Conservation (phyloP, 768 basidiomycete genomes). For the Leucocoprinus birnbaumii region DNA sequence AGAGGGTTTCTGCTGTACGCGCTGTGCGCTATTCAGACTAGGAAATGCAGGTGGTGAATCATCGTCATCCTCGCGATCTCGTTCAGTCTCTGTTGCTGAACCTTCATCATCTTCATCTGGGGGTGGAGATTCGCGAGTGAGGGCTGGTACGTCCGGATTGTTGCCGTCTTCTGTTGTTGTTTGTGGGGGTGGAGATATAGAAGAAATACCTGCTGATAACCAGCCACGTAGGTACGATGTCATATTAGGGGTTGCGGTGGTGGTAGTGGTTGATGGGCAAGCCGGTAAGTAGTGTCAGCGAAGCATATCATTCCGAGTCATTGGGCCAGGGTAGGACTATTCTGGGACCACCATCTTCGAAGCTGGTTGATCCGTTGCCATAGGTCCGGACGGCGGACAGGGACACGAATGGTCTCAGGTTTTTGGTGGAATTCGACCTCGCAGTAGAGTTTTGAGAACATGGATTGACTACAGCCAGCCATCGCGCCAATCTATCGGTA, state of each 20-base stretch:
- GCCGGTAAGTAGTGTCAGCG: too few relatives aligned
- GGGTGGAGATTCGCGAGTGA: slow-evolving; percentile 36
- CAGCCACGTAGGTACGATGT: slow-evolving; percentile 60
- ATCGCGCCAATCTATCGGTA: too few relatives aligned
- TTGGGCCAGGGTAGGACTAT: too few relatives aligned
- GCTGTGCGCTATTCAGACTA: slow-evolving; percentile 67
- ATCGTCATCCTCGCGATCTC: slow-evolving; percentile 46
- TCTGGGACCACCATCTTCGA: neutral
- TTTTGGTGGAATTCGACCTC: too few relatives aligned
- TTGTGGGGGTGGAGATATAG: slow-evolving; percentile 17
- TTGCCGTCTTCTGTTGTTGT: slow-evolving; percentile 21
- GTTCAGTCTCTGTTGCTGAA: slow-evolving; percentile 30
- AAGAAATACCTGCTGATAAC: slow-evolving; percentile 40
- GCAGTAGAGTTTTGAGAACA: too few relatives aligned
- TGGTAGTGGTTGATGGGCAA: neutral
- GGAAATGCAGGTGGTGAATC: slow-evolving; percentile 69
- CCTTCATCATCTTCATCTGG: slow-evolving; percentile 40
- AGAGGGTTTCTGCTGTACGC: slow-evolving; percentile 30
- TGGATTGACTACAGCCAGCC: too few relatives aligned
- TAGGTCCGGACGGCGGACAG: too few relatives aligned
- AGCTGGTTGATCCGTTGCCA: slow-evolving; percentile 3
- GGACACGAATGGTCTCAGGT: too few relatives aligned
- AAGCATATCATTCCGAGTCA: too few relatives aligned
- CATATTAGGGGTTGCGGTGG: slow-evolving; percentile 30
- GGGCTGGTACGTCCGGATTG: slow-evolving; percentile 26